Conservation (phyloP, 768 basidiomycete genomes). For the Imleria badia region DNA sequence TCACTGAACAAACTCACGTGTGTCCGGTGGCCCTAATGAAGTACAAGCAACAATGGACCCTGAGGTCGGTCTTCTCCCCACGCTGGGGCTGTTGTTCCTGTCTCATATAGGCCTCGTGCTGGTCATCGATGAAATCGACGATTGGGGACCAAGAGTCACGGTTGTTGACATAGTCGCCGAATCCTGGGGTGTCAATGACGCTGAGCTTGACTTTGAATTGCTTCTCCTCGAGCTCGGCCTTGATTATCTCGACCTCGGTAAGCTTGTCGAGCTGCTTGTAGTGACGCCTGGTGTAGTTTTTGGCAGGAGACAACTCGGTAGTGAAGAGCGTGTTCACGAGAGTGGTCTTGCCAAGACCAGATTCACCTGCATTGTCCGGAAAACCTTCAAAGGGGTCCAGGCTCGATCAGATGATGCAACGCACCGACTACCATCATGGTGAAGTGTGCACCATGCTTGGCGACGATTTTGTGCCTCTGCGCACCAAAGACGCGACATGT, state of each 20-base stretch:
- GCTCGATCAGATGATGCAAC: neutral
- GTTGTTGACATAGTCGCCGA: slow-evolving; percentile 99
- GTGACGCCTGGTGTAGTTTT: slow-evolving; percentile 88
- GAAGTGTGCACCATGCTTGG: slow-evolving; percentile 95
- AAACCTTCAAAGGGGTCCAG: neutral
- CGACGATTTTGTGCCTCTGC: slow-evolving; percentile 98
- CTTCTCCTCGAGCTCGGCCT: slow-evolving; percentile 98
- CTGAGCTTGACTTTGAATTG: slow-evolving; percentile 99
- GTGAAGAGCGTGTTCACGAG: slow-evolving; percentile 99
- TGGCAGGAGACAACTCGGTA: slow-evolving; percentile 88
- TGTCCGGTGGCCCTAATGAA: slow-evolving; percentile 96
- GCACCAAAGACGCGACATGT: neutral
- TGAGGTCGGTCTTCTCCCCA: slow-evolving; percentile 88
- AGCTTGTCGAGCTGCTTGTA: slow-evolving; percentile 98
- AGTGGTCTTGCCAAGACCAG: slow-evolving; percentile 95
- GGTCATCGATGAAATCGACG: slow-evolving; percentile 97
- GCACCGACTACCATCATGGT: slow-evolving; percentile 98
- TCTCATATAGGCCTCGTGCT: slow-evolving; percentile 93
- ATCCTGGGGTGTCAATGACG: slow-evolving; percentile 98
- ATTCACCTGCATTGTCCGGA: slow-evolving; percentile 65
- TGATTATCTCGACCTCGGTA: slow-evolving; percentile 98
- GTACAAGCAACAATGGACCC: slow-evolving; percentile 96
- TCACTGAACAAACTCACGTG: slow-evolving; percentile 59
- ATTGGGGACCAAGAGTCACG: slow-evolving; percentile 98
- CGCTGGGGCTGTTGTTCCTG: slow-evolving; percentile 99